A percentile compares a stretch with the other conserved stretches of the same genome.
These are phyloP conservation scores for Lagenidium giganteum DNA, from an alignment of 352 stramenopile species.

Conservation along the genomic window DNA sequence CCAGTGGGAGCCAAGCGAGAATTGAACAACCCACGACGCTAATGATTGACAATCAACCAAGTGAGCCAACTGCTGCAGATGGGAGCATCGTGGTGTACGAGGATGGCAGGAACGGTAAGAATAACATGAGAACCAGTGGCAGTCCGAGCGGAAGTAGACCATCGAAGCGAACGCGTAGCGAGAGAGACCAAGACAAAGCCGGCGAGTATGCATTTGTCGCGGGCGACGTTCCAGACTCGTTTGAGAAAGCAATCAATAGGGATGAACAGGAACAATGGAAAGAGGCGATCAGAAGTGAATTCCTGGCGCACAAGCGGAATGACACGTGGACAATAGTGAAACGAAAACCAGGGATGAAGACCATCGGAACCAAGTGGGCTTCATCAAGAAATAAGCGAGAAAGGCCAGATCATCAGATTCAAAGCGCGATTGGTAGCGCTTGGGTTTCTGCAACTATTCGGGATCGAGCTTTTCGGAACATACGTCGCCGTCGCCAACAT, in stretches of 20 bases:
- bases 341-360: slow-evolving; percentile 1
- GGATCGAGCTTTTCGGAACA: slow-evolving; percentile 27
- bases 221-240: neutral
- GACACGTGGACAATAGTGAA: slow-evolving; percentile 1
- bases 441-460: slow-evolving; percentile 24
- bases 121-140: too few relatives aligned
- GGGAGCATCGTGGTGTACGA: too few relatives aligned
- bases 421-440: slow-evolving; percentile 27
- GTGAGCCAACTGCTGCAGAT: too few relatives aligned
- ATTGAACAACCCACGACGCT: too few relatives aligned
- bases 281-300: neutral
- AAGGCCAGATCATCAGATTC: slow-evolving; percentile 23
- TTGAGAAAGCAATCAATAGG: neutral
- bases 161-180: neutral
- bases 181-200: neutral
- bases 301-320: neutral
- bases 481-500: slow-evolving; percentile 29
- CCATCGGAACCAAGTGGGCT: slow-evolving; percentile 26
- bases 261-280: neutral
- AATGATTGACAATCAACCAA: too few relatives aligned
- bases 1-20: too few relatives aligned
- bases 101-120: too few relatives aligned
- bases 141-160: too few relatives aligned
- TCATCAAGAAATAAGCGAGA: slow-evolving; percentile 29
- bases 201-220: neutral